Evolutionary conservation across 345 rosid species (phyloP).

Genomic region (Noccaea bulbosa): DNA sequence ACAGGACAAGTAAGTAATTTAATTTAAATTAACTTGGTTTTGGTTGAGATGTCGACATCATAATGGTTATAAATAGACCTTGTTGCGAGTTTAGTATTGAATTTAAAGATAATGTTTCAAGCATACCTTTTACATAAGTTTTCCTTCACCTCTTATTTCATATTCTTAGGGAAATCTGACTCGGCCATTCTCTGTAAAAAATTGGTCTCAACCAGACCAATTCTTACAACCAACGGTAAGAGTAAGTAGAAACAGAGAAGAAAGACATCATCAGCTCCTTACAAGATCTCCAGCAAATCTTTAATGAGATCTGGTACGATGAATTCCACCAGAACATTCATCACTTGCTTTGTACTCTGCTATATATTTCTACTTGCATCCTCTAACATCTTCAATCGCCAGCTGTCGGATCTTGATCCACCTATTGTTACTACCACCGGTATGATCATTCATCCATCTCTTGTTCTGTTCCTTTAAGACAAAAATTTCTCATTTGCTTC

Average conservation of each 20-base stretch:
- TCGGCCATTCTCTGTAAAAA: no score
- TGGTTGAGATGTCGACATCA: no score
- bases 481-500: not conserved
- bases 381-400: slow-evolving; percentile 21
- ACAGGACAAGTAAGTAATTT: no score
- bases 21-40: no score
- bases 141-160: not conserved
- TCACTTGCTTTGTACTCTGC: slow-evolving; percentile 10
- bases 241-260: not conserved
- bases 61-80: no score
- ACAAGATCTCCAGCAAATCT: not conserved
- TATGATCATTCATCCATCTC: not conserved
- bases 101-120: no score
- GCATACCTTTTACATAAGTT: no score
- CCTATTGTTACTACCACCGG: not conserved
- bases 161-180: not conserved
- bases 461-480: not conserved
- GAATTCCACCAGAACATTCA: slow-evolving; percentile 17
- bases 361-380: slow-evolving; percentile 14
- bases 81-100: no score
- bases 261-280: not conserved
- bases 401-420: not conserved
- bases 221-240: no score
- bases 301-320: not conserved
- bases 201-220: no score